Conservation (phyloP, 306 rosid species). For the Gillenia trifoliata region DNA sequence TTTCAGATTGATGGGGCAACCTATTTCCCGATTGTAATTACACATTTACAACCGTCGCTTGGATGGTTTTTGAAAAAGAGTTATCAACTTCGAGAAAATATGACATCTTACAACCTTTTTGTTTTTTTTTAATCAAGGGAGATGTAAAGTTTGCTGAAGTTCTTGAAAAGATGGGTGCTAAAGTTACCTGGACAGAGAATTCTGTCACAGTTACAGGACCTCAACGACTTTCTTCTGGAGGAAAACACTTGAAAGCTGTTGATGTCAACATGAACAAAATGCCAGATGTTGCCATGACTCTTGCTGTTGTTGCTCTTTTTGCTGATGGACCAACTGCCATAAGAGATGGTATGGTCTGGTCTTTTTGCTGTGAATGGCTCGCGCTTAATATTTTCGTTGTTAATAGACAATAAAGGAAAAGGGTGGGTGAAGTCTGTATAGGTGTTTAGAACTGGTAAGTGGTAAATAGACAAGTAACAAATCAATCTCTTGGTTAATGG, state of each 20-base stretch:
- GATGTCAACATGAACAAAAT: slow-evolving; percentile 99
- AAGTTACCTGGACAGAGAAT: slow-evolving; percentile 92
- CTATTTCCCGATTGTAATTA: neutral
- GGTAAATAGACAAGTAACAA: neutral
- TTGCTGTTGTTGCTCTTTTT: slow-evolving; percentile 92
- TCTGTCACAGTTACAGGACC: slow-evolving; percentile 90
- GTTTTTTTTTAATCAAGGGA: slow-evolving; percentile 48
- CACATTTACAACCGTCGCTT: neutral
- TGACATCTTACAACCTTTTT: slow-evolving; percentile 1
- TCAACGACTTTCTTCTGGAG: slow-evolving; percentile 50
- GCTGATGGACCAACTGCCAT: slow-evolving; percentile 84
- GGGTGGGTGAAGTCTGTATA: neutral
- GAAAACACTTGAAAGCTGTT: slow-evolving; percentile 61
- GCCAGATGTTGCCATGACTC: slow-evolving; percentile 99
- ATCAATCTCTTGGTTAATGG: neutral
- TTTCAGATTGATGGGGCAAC: neutral
- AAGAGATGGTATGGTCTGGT: slow-evolving; percentile 73
- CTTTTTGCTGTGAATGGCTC: neutral
- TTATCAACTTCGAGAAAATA: neutral
- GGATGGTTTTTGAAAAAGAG: neutral
- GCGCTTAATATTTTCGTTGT: neutral
- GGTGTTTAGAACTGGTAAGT: neutral
- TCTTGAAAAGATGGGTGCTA: slow-evolving; percentile 96
- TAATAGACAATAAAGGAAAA: slow-evolving; percentile 3
- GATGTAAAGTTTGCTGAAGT: slow-evolving; percentile 96